Evolutionary conservation across 2,329 filamentous ascomycete genomes (phyloP), one percentile per base, ranked within the genome.

Genomic region (Xylariaceae sp.): DNA sequence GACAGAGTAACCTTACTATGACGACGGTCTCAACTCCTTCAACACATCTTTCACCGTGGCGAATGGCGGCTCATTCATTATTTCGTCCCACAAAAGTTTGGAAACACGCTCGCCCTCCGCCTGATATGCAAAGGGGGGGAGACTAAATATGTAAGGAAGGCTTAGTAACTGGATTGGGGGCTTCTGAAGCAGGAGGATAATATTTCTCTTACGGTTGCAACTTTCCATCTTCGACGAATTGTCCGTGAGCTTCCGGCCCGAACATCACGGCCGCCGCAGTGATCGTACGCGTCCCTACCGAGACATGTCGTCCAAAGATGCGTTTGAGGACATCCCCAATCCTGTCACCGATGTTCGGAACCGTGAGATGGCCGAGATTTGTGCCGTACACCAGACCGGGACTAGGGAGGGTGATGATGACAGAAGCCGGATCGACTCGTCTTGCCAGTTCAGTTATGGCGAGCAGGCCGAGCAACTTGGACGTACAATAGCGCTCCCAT

Each of bases 401-500:
- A 6, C 34, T 43, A 3, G 36, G 24, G 3, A 24, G 24, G 43
- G 29, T 46, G 23, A 48, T 29, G 9, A 44, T 23, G 4, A 27
- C 39, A 9, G 18, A 9, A 8, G 45, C 31, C 3, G 42, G 17
- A n/a, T 47, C 42, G 5, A 59, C 47, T 32, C 50, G 48, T 9
- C 50, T 51, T 5, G 40, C 44, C 1, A 59, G 39, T 24, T 54
- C 51, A 24, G 43, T 46, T 9, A 59, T 23, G 33, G 54, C 55
- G 13, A 58, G 40, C 9, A 52, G 41, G 13, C 34, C 27, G 8
- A 45, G 35, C 3, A 45, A 36, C 35, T 45, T 45, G 4, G 31
- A 35, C 34, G 16, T 41, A 40, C n/a, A 56, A 36, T 47, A 34
- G 3, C 43, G 28, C 12, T 46, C 42, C 14, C 15, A 27, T 8